phyloP scores from a whole-genome alignment of 2,329 filamentous ascomycete species.

The Ceratocystis cacaofunesta region DNA sequence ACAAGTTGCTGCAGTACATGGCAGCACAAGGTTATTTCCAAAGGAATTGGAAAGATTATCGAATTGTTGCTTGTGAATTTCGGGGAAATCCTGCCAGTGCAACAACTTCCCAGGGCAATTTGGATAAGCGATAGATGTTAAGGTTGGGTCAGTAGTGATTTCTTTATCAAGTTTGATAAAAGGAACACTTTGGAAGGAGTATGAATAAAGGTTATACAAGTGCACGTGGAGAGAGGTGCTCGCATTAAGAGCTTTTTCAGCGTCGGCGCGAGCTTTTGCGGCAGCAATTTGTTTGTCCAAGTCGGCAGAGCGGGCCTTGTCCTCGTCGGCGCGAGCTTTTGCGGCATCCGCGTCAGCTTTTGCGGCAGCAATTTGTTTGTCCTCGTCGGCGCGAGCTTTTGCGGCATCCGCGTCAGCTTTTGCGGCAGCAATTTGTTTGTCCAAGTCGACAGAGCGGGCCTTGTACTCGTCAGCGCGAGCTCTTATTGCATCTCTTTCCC shows the following conservation, averaged over 20 bases:
- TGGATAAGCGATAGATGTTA: neutral
- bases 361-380: too few species aligned
- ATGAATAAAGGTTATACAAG: neutral
- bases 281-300: too few species aligned
- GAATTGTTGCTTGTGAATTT: neutral
- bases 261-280: neutral
- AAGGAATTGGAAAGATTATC: neutral
- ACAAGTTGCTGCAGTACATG: too few species aligned
- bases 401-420: too few species aligned
- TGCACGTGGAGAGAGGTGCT: neutral
- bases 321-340: too few species aligned
- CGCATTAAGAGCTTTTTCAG: neutral
- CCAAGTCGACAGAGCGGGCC: too few species aligned
- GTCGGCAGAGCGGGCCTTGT: too few species aligned
- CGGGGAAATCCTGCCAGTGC: neutral
- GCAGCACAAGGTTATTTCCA: neutral
- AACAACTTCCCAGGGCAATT: neutral
- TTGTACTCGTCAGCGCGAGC: too few species aligned
- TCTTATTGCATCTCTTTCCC: too few species aligned
- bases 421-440: too few species aligned
- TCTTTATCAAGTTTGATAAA: neutral
- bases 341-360: too few species aligned
- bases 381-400: neutral
- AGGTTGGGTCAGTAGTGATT: neutral
- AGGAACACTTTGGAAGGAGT: neutral